Base-by-base conservation (phyloP, 352 stramenopile genomes). In the Phytophthora macrochlamydospora region DNA sequence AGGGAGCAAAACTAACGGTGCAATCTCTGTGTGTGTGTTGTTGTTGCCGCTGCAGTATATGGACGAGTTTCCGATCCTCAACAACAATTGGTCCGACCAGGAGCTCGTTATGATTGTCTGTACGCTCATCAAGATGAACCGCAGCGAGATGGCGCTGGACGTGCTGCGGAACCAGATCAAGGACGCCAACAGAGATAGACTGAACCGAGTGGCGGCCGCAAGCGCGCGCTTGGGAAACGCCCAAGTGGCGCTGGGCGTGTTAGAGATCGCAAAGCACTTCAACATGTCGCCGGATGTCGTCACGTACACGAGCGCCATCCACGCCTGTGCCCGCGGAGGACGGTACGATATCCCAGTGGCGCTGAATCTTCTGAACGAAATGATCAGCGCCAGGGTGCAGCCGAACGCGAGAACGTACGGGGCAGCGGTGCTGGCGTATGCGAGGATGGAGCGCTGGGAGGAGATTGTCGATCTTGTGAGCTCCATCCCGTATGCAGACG, bases 281-380 rank as follows among this genome's bases (percentile, higher is more conserved):
- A 53, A 77, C n/a, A 60, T 92, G 52, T 48, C 69, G 37, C 82
- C 80, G 1, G 83, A 93, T 65, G 81, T 91, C 7, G 66, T 92
- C 32, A 92, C 81, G 32, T 95, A 90, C 75, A 93, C 84, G 29
- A 91, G 83, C 56, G 83, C 81, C 31, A 95, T 95, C 59, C 81
- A 91, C 67, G 86, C 86, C 30, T 95, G 85, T 40, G 85, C 84
- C 9, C 85, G 85, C 48, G 83, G 81, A 18, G 67, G 65, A 7
- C 77, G 68, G 29, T 71, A 70, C 24, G 76, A 88, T 49, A 66
- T 92, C 43, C 62, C 78, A 1, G 71, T 69, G 59, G 84, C 84
- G 7, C 69, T 93, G n/a, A 73, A 85, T 12, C 62, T 93, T 30
- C 67, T 94, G n/a, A 82, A 92, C 32, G 82, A 93, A 60, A 94